These are phyloP conservation scores for Microcera coccophila DNA, from an alignment of 2,329 filamentous ascomycete species.

Conservation along the genomic window DNA sequence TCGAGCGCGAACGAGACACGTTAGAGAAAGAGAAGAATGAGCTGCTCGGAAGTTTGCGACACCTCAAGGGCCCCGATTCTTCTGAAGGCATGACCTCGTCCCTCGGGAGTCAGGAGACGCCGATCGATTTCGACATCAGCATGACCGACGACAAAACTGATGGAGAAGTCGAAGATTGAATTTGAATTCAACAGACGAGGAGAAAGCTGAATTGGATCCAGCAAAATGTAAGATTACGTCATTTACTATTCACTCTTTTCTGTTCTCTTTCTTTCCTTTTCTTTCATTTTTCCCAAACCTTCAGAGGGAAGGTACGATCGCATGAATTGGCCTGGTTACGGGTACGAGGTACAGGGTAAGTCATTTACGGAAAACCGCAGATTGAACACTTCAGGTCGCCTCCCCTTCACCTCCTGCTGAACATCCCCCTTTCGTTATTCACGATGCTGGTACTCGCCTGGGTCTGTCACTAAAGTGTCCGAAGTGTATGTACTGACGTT, in stretches of 20 bases:
- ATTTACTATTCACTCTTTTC: not conserved
- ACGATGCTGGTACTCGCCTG: not conserved
- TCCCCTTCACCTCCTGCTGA: no score
- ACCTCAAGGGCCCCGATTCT: slow-evolving; percentile 16
- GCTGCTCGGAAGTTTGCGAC: slow-evolving; percentile 22
- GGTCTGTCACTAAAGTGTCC: not conserved
- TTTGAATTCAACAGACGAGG: not conserved
- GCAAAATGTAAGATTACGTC: not conserved
- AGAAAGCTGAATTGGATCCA: not conserved
- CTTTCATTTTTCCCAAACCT: not conserved
- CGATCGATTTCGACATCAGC: slow-evolving; percentile 13
- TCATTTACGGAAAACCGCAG: no score
- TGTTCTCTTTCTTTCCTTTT: slow-evolving; percentile 1
- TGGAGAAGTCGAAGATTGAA: not conserved
- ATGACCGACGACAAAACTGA: slow-evolving; percentile 12
- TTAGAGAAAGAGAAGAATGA: slow-evolving; percentile 24
- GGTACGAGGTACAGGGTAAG: not conserved
- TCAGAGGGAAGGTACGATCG: not conserved
- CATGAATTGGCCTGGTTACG: not conserved
- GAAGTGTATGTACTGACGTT: not conserved
- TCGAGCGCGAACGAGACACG: slow-evolving; percentile 21
- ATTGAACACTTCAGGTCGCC: no score
- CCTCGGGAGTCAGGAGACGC: slow-evolving; percentile 10
- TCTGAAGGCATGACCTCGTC: slow-evolving; percentile 6
- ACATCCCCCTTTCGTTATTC: not conserved